A percentile compares a stretch with the other conserved stretches of the same genome.
phyloP scores from a whole-genome alignment of 148 eudicot genomes.

The Amaranthus cruentus region DNA sequence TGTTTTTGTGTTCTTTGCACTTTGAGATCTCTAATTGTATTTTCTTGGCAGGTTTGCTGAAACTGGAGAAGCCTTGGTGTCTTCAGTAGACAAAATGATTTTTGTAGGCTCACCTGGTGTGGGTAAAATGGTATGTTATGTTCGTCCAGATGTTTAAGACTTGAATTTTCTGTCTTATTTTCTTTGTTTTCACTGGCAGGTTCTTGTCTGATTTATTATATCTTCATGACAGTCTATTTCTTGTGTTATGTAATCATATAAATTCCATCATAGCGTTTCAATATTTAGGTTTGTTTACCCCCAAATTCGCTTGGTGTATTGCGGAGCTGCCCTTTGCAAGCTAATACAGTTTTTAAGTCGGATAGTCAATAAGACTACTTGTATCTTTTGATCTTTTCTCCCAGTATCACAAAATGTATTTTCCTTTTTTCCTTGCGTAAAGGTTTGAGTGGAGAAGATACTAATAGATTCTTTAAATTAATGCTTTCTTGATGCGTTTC shows the following conservation, averaged over 20 bases:
- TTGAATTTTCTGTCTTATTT: neutral
- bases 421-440: neutral
- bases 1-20: neutral
- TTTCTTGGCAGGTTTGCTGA: slow-evolving; percentile 77
- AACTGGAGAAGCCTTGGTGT: slow-evolving; percentile 96
- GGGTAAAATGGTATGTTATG: slow-evolving; percentile 77
- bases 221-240: no score
- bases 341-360: neutral
- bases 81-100: slow-evolving; percentile 95
- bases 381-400: neutral
- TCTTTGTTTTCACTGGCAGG: neutral
- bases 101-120: slow-evolving; percentile 99
- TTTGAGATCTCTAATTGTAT: slow-evolving; percentile 12
- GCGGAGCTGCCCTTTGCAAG: neutral
- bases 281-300: neutral
- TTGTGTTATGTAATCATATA: no score
- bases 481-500: slow-evolving; percentile 14
- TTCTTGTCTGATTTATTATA: neutral
- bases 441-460: neutral
- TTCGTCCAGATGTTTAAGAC: neutral
- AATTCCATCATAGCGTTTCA: no score
- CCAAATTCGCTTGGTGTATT: neutral
- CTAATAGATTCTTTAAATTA: neutral
- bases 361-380: neutral
- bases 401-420: neutral